phyloP scores from a whole-genome alignment of 1,284 basidiomycete genomes.

The Naganishia sp. region DNA sequence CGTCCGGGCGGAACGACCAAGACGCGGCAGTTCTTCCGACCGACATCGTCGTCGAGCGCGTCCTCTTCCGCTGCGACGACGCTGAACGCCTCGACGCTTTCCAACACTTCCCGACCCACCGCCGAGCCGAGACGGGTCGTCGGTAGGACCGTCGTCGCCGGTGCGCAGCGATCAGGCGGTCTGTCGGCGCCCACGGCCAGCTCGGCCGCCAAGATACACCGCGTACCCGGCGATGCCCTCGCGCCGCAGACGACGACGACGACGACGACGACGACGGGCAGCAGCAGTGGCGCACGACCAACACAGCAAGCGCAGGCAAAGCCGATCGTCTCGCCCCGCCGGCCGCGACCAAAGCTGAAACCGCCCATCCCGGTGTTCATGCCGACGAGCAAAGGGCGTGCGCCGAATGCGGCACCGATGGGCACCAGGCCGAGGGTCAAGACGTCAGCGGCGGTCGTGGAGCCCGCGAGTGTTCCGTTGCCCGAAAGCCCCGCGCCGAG shows the following conservation, averaged over 20 bases:
- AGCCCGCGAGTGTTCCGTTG: constrained; percentile 18
- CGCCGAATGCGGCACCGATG: too few species aligned
- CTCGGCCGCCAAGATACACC: constrained; percentile 15
- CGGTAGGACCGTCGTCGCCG: background rate
- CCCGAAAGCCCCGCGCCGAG: constrained; percentile 16
- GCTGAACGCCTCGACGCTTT: constrained; percentile 1
- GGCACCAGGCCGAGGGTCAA: constrained; percentile 3
- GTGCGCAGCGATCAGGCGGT: constrained; percentile 1
- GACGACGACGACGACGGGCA: too few species aligned
- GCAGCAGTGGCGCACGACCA: background rate
- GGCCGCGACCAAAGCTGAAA: constrained; percentile 29
- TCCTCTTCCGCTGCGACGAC: too few species aligned
- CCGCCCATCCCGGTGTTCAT: constrained; percentile 27
- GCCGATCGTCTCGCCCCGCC: constrained; percentile 24
- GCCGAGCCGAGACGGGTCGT: background rate
- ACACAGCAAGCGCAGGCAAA: constrained; percentile 26
- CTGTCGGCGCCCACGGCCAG: constrained; percentile 22
- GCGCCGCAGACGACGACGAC: constrained; percentile 4
- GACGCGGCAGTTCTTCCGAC: constrained; percentile 26
- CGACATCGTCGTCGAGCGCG: background rate
- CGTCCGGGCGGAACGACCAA: constrained; percentile 15
- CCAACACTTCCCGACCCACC: background rate
- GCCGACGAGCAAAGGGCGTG: constrained; percentile 13
- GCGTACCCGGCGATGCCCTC: background rate
- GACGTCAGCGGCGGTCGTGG: background rate